Evolutionary conservation across 441 rosid species (phyloP), one percentile per base, ranked within the genome.

Genomic region (Pelargonium fulgidum): DNA sequence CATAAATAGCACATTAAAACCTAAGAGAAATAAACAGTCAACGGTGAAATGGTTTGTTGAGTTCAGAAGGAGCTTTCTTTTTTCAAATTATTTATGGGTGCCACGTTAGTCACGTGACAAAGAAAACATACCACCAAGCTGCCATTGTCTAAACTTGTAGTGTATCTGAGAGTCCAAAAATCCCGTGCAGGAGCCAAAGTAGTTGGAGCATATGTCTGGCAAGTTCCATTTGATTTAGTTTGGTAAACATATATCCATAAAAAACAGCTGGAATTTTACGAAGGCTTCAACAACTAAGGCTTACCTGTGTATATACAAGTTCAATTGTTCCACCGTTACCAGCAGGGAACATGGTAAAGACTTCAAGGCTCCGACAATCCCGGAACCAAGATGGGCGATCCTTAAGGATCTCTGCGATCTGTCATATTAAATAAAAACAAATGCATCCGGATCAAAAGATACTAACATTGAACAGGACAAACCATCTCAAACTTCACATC

Each of bases 311-410:
- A 69, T 94, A 95, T 8, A 95, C 73, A 66, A 95, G 98, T 82
- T 95, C 99, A 61, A 95, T 89, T 11, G 96, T 89, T 68, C 98
- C 96, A 20, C 96, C 98, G 71, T 83, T 95, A 73, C 97, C 97
- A 12, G 98, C 89, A 6, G 99, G 93, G 76, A 92, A 86, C 97
- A 89, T 83, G 14, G 97, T 95, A 84, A 85, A 92, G 69, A 95
- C 96, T 78, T 95, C 99, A 74, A 90, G 94, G 85, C 86, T 92
- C 85, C 99, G 89, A 80, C 98, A 95, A 73, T 90, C 99, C 74
- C 98, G 95, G 76, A 88, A 95, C 99, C 99, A 95, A 74, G 93
- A 88, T 59, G 91, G 87, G 71, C 98, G 91, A 82, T 95, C 96
- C 82, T 95, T 95, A 70, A 95, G 98, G 68, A 95, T 92, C 93